Base-by-base conservation (phyloP, 2,329 filamentous ascomycete genomes). In the Fusarium sororula region DNA sequence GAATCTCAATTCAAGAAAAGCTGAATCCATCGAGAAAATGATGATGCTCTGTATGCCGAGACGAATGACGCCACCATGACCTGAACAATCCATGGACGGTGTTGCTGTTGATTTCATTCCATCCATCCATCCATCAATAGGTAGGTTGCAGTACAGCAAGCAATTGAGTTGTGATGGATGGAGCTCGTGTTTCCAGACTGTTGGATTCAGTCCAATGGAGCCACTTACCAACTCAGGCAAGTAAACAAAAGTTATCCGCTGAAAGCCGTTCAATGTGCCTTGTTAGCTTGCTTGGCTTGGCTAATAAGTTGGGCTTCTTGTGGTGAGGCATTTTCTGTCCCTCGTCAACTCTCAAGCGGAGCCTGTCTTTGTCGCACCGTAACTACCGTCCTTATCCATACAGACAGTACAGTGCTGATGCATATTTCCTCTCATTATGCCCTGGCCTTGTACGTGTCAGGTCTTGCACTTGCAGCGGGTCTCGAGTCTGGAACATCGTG, bases 291-390 rank as follows among this genome's bases (percentile, higher is more conserved):
- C 35, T 41, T 51, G 39, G 59, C 54, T 55, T 50, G 53, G 51
- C 37, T 59, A 41, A 30, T 59, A 41, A 35, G 48, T 28, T 30
- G 30, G 30, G 39, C 35, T 56, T 68, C 48, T 75, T 48, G 55
- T 74, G 64, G 63, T 74, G 72, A 74, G 72, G 72, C 72, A 74
- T 74, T 74, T 74, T 74, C 64, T 74, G 72, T 69, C 72, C 53
- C 57, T 68, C 63, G 59, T 62, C 64, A 57, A 72, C 37, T 66
- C 42, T 41, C 28, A 60, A 66, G 67, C 66, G 67, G 66, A 70
- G 63, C 50, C 63, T 38, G 51, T 55, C 58, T 68, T 54, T 38
- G 51, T 55, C 54, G 69, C 69, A 63, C 70, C 62, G 66, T 63
- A 63, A 74, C 70, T 59, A 74, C 70, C 53, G 39, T 41, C 53